A percentile compares a stretch with the other conserved stretches of the same genome.
Evolutionary conservation across 2,329 filamentous ascomycete species (phyloP).

Genomic region (Colletotrichum chlorophyti): DNA sequence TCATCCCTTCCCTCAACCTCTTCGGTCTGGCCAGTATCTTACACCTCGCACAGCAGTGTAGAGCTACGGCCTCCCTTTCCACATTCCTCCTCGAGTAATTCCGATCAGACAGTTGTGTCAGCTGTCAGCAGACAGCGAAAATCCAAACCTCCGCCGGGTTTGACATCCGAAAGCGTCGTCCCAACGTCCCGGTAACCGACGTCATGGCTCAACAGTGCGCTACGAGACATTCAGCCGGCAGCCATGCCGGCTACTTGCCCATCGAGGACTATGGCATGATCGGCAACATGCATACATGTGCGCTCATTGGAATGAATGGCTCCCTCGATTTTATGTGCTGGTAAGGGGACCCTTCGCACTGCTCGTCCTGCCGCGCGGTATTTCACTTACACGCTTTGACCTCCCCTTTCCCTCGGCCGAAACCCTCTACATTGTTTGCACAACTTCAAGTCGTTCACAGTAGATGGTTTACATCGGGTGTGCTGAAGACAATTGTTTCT

Average conservation of each 20-base stretch:
- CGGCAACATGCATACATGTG: slow-evolving; percentile 81
- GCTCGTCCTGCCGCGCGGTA: neutral
- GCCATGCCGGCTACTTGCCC: slow-evolving; percentile 58
- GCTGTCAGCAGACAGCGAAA: no score
- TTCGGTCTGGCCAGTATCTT: slow-evolving; percentile 3
- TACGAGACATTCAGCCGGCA: slow-evolving; percentile 35
- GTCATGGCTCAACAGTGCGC: slow-evolving; percentile 42
- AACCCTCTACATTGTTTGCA: neutral
- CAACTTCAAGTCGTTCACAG: no score
- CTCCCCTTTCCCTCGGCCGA: neutral
- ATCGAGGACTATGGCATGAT: slow-evolving; percentile 84
- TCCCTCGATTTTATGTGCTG: slow-evolving; percentile 82
- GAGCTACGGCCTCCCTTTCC: neutral
- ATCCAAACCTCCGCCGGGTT: neutral
- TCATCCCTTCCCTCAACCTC: slow-evolving; percentile 25
- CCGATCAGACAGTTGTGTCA: no score
- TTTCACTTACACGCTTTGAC: neutral
- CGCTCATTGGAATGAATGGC: slow-evolving; percentile 76
- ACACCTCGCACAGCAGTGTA: neutral
- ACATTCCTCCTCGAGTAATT: neutral
- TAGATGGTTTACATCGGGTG: no score
- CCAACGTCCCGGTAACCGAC: neutral
- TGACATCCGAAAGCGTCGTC: neutral
- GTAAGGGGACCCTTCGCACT: no score
- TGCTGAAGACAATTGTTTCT: no score